A percentile compares a stretch with the other conserved stretches of the same genome.
phyloP scores from a whole-genome alignment of 257 asterid species.

The Solanum medicagineum region DNA sequence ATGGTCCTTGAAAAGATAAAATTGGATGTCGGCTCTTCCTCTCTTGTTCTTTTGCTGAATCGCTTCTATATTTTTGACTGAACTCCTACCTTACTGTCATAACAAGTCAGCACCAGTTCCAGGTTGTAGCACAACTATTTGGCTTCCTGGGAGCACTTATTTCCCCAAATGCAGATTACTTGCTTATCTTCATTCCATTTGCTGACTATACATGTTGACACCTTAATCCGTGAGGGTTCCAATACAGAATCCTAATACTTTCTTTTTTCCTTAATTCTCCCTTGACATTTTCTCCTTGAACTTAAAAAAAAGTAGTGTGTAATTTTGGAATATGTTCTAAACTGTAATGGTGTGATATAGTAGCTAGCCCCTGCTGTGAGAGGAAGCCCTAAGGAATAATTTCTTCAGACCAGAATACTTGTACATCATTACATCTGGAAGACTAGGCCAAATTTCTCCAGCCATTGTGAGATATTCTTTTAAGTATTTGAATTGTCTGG shows the following conservation, averaged over 20 bases:
- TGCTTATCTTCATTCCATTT: not conserved
- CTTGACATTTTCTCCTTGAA: not conserved
- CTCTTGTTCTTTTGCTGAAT: not conserved
- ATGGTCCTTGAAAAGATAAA: not conserved
- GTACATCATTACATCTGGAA: not conserved
- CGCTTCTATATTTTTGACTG: not conserved
- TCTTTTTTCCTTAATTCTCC: not conserved
- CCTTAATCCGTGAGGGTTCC: not conserved
- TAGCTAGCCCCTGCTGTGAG: not conserved
- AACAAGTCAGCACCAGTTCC: not conserved
- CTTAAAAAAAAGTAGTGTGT: not conserved
- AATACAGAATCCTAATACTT: not conserved
- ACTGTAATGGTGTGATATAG: not conserved
- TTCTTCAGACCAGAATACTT: not conserved
- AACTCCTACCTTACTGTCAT: not conserved
- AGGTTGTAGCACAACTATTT: not conserved
- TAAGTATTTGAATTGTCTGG: not conserved
- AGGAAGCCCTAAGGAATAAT: not conserved
- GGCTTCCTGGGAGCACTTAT: not conserved
- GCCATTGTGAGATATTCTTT: not conserved
- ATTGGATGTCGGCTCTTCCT: not conserved
- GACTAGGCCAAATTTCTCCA: not conserved
- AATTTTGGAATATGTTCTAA: not conserved
- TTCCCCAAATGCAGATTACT: not conserved
- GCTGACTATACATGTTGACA: not conserved